These are phyloP conservation scores for Pseudogymnoascus sp. DNA, from an alignment of 2,329 filamentous ascomycete species.

Conservation along the genomic window DNA sequence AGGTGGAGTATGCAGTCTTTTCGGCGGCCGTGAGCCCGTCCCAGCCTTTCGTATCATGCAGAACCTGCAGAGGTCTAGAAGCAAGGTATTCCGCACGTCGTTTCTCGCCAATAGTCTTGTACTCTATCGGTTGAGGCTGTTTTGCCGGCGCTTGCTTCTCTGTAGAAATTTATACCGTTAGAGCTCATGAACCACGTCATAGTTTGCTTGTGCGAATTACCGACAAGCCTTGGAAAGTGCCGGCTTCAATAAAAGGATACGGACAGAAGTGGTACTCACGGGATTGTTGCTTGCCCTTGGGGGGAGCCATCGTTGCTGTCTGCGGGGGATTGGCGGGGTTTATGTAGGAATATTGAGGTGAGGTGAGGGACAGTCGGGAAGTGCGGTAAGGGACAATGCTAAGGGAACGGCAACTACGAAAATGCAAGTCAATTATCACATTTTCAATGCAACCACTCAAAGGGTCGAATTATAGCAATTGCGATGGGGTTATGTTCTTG, in stretches of 20 bases:
- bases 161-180: background rate
- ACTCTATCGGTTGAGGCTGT: background rate
- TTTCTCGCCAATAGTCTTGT: constrained; percentile 22
- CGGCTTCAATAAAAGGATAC: background rate
- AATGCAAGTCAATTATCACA: background rate
- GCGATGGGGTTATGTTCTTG: background rate
- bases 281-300: constrained; percentile 20
- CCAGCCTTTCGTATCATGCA: constrained; percentile 20
- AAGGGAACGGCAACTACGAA: background rate
- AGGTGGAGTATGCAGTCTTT: constrained; percentile 22
- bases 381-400: background rate
- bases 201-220: background rate
- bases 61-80: constrained; percentile 21
- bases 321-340: constrained; percentile 14
- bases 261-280: constrained; percentile 15
- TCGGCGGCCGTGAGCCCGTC: constrained; percentile 19
- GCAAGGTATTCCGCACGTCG: constrained; percentile 21
- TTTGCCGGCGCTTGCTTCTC: constrained; percentile 15
- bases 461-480: background rate
- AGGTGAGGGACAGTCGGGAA: background rate
- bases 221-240: background rate
- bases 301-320: constrained; percentile 23
- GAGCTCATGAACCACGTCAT: background rate
- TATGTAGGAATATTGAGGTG: background rate
- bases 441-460: background rate